Evolutionary conservation across 2,329 filamentous ascomycete species (phyloP).

Genomic region (Stagonosporopsis tanaceti): DNA sequence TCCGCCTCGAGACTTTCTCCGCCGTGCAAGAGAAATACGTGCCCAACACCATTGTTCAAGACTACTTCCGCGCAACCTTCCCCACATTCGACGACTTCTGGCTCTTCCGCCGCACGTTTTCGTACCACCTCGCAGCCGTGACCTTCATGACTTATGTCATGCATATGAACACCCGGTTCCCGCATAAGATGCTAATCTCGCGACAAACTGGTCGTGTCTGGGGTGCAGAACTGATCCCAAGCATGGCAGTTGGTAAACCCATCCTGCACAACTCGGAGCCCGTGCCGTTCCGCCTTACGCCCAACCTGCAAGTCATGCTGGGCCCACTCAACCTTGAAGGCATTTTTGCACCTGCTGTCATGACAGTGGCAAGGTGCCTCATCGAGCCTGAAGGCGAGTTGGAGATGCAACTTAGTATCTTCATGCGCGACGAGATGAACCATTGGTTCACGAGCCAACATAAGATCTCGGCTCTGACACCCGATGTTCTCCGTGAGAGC

Average conservation of each 20-base stretch:
- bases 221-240: conserved; percentile 92
- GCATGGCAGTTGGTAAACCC: conserved; percentile 82
- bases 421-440: conserved; percentile 97
- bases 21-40: conserved; percentile 96
- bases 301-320: conserved; percentile 95
- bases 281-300: conserved; percentile 95
- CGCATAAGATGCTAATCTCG: conserved; percentile 93
- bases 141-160: conserved; percentile 99
- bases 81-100: conserved; percentile 94
- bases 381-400: conserved; percentile 83
- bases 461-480: conserved; percentile 60
- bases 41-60: conserved; percentile 78
- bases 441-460: conserved; percentile 92
- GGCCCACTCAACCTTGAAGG: conserved; percentile 95
- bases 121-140: conserved; percentile 91
- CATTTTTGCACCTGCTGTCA: conserved; percentile 92
- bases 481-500: conserved; percentile 76
- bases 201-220: conserved; percentile 90
- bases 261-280: conserved; percentile 95
- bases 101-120: conserved; percentile 97
- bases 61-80: conserved; percentile 90
- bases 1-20: conserved; percentile 89
- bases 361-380: conserved; percentile 94
- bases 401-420: conserved; percentile 93
- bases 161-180: conserved; percentile 95